Conservation (phyloP, 139 green algal species). For the Zygnema circumcarinatum region DNA sequence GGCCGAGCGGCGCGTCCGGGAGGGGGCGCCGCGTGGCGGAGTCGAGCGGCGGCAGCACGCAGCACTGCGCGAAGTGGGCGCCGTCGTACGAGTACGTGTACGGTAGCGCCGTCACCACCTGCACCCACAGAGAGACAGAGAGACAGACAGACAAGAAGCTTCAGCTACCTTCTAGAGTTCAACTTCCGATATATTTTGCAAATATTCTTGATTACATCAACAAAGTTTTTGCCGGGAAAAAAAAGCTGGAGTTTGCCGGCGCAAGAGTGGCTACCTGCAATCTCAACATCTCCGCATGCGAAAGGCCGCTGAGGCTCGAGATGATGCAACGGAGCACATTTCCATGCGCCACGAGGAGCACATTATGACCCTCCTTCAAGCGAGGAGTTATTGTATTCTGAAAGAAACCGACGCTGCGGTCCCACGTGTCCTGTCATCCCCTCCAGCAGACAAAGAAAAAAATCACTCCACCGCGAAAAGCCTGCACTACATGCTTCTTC, state of each 20-base stretch:
- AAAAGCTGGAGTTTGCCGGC: neutral
- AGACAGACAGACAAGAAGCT: neutral
- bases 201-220: neutral
- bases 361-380: slow-evolving; percentile 57
- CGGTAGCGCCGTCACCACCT: slow-evolving; percentile 41
- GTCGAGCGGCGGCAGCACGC: slow-evolving; percentile 18
- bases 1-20: neutral
- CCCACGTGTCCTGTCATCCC: slow-evolving; percentile 51
- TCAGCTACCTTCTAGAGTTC: neutral
- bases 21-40: neutral
- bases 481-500: neutral
- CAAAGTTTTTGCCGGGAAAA: neutral
- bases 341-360: slow-evolving; percentile 65
- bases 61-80: slow-evolving; percentile 29
- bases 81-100: slow-evolving; percentile 38
- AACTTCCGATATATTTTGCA: neutral
- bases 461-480: neutral
- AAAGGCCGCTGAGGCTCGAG: slow-evolving; percentile 30
- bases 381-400: slow-evolving; percentile 40
- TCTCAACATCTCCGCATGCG: slow-evolving; percentile 29
- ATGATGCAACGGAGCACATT: slow-evolving; percentile 61
- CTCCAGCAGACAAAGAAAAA: neutral
- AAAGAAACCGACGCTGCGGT: slow-evolving; percentile 53
- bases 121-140: neutral
- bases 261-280: slow-evolving; percentile 20